Percentiles rank a stretch among this genome's conserved stretches.
Evolutionary conservation across 768 basidiomycete genomes (phyloP).

Genomic region (Cystofilobasidium capitatum): DNA sequence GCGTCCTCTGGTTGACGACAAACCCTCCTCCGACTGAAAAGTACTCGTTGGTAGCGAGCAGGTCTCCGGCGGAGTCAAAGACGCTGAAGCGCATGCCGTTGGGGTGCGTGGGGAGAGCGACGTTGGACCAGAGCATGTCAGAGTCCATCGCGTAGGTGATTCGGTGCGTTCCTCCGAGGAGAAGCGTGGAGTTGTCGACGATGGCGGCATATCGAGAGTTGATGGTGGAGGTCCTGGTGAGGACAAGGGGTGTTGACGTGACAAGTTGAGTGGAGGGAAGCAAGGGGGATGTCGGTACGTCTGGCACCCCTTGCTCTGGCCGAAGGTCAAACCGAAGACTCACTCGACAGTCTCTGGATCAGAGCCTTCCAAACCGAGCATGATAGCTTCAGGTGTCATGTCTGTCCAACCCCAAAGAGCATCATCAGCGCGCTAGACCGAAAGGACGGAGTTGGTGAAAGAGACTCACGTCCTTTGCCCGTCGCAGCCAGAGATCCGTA

Average conservation of each 20-base stretch:
- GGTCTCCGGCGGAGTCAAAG: conserved; percentile 47
- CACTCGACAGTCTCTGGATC: conserved; percentile 85
- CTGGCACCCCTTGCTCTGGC: background rate
- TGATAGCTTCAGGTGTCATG: conserved; percentile 40
- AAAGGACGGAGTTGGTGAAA: conserved; percentile 11
- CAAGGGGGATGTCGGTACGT: background rate
- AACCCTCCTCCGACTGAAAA: conserved; percentile 47
- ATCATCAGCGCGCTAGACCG: no score
- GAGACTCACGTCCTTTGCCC: conserved; percentile 27
- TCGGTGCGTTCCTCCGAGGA: conserved; percentile 58
- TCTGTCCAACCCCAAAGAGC: conserved; percentile 29
- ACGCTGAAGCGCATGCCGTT: conserved; percentile 84
- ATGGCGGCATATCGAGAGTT: conserved; percentile 44
- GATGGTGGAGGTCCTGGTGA: conserved; percentile 20
- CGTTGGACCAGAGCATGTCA: conserved; percentile 54
- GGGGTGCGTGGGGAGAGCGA: conserved; percentile 35
- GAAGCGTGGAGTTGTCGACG: conserved; percentile 53
- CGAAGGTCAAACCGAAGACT: conserved; percentile 7
- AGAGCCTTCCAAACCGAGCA: conserved; percentile 38
- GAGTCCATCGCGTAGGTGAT: conserved; percentile 73
- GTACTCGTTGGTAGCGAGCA: conserved; percentile 90
- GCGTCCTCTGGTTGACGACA: conserved; percentile 88
- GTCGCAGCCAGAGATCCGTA: conserved; percentile 92
- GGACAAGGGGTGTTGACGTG: no score
- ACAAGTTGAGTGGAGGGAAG: background rate